A percentile compares a stretch with the other conserved stretches of the same genome.
Evolutionary conservation across 2,329 filamentous ascomycete species (phyloP).

Genomic region (Pseudomassariella vexata): DNA sequence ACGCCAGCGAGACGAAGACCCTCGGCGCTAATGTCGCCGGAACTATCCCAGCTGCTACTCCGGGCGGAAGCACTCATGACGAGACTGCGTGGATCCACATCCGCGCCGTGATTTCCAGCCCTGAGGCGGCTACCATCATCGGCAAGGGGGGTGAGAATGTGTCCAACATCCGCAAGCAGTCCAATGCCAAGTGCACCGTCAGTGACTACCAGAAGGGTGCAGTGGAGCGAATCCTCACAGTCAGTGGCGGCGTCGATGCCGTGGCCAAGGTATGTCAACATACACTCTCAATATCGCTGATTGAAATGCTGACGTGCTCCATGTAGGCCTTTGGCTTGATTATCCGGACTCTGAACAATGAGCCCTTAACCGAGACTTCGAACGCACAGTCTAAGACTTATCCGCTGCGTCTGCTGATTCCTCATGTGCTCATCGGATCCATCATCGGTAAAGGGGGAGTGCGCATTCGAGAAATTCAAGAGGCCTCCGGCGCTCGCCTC

Average conservation of each 20-base stretch:
- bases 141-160: constrained; percentile 99
- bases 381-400: constrained; percentile 96
- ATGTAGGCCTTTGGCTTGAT: constrained; percentile 89
- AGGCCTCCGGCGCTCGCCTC: constrained; percentile 89
- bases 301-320: constrained; percentile 12
- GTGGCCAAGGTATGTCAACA: constrained; percentile 74
- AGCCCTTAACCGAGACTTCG: constrained; percentile 81
- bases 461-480: constrained; percentile 96
- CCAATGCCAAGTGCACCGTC: constrained; percentile 96
- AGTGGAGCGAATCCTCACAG: constrained; percentile 94
- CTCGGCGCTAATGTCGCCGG: constrained; percentile 31
- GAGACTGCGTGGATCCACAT: constrained; percentile 97
- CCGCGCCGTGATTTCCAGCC: constrained; percentile 92
- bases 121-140: constrained; percentile 95
- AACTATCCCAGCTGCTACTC: constrained; percentile 29
- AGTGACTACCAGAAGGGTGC: constrained; percentile 97
- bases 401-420: constrained; percentile 88
- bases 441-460: constrained; percentile 98
- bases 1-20: constrained; percentile 53
- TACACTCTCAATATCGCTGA: constrained; percentile 4
- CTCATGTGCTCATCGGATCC: constrained; percentile 94
- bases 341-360: constrained; percentile 96
- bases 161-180: constrained; percentile 89
- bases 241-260: constrained; percentile 93
- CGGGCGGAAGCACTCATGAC: constrained; percentile 62